Base-by-base conservation (phyloP, 257 asterid genomes). In the Coffea eugenioides region DNA sequence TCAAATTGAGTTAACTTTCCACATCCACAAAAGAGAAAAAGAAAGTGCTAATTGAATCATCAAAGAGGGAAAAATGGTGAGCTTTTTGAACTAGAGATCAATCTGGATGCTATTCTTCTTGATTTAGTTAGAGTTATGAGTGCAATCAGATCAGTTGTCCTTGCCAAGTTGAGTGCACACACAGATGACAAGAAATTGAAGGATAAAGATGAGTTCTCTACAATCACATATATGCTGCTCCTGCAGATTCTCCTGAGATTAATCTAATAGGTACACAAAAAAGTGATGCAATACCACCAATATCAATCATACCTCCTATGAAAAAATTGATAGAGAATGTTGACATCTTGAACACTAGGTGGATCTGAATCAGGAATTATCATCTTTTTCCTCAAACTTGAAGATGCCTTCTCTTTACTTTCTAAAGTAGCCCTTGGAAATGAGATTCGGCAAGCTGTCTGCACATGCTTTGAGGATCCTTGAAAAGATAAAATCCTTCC, bases 301-400 rank as follows among this genome's bases (percentile, higher is more conserved):
- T 61, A 66, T 41, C 65, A 79, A 66, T 36, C 81, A 49, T 88
- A 95, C 99, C 99, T 93, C 77, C 85, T 90, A n/a, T 93, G 92
- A 82, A 93, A 88, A 68, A 95, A 89, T 41, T 86, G 89, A 86
- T 85, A 85, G 80, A 95, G 77, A 66, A 77, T 86, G 57, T 87
- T 83, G 74, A 95, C 82, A 79, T 95, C 99, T 85, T 82, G 84
- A 15, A 8, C 85, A 66, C 86, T 84, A 14, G 99, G 99, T 74
- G 97, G 97, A 77, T 90, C 91, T 52, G 97, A 90, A 77, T 69
- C 73, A 41, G 99, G 99, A 80, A 91, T 89, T 89, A 85, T 89
- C 90, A 81, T 81, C 84, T 88, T 91, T 86, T 88, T 92, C 71
- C 86, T 88, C 83, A 84, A 87, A 79, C 91, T 87, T 21, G 89